Percentiles rank a stretch among this genome's conserved stretches.
Conservation (phyloP, 2,329 filamentous ascomycete genomes). For the Talaromyces sp. region DNA sequence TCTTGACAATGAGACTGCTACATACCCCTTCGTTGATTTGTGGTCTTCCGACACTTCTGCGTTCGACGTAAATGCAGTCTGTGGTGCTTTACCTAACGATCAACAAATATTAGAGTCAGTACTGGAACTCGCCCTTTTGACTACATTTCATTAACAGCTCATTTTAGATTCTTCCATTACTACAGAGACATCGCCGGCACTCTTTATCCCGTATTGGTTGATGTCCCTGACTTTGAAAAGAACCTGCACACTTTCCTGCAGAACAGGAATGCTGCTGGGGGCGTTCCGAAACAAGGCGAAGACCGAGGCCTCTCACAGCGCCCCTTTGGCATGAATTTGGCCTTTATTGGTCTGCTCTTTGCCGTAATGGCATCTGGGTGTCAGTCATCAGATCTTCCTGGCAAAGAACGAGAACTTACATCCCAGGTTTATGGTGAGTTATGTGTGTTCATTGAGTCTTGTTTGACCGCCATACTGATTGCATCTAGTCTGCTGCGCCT, state of each 20-base stretch:
- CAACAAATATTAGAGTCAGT: conserved; percentile 51
- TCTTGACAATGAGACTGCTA: conserved; percentile 63
- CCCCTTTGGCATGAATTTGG: conserved; percentile 58
- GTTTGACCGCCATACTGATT: conserved; percentile 28
- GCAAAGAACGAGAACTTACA: conserved; percentile 61
- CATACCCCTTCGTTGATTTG: conserved; percentile 64
- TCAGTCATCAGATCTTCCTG: conserved; percentile 58
- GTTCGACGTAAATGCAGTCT: conserved; percentile 57
- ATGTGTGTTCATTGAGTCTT: neutral
- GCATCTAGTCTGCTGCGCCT: conserved; percentile 59
- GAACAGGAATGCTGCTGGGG: conserved; percentile 48
- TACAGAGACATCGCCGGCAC: conserved; percentile 60
- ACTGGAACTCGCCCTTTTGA: neutral
- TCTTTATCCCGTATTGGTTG: conserved; percentile 61
- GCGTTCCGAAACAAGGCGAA: conserved; percentile 41
- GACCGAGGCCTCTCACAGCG: conserved; percentile 51
- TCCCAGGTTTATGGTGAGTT: conserved; percentile 61
- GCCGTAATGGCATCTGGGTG: conserved; percentile 63
- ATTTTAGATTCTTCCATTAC: conserved; percentile 52
- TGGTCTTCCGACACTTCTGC: conserved; percentile 63
- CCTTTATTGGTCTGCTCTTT: conserved; percentile 61
- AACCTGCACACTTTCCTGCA: conserved; percentile 56
- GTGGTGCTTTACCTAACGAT: conserved; percentile 59
- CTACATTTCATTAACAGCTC: neutral
- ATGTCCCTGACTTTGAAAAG: conserved; percentile 55